Base-by-base conservation (phyloP, 1,284 basidiomycete genomes). In the Neolentinus lepideus region DNA sequence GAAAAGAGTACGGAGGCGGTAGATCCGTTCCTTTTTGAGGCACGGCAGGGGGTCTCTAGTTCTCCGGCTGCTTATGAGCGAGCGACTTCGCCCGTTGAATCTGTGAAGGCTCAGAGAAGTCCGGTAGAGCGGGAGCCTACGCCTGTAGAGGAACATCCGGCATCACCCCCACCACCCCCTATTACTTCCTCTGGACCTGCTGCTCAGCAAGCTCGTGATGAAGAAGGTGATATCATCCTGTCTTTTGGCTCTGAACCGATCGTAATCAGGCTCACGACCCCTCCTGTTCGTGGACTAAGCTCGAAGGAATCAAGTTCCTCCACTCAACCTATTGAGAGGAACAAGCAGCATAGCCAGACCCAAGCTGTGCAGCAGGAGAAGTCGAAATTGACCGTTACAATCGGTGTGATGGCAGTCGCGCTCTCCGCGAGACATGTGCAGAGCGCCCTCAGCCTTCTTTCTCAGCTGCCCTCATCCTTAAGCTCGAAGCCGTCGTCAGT, bases 201-300 rank as follows among this genome's bases (percentile, higher is more conserved):
- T n/a, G 12, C n/a, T n/a, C 38, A 43, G 51, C 22, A 31, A 8
- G 8, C 33, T 16, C 14, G 33, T 3, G 51, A 29, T 9, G 16
- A 16, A 3, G 26, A 31, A 54, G 76, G 78, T 29, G 78, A 82
- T 48, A 67, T 69, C 2, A 61, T 90, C 22, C 54, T 87, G 24
- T 83, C 83, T 1, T 74, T 88, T 52, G 80, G 80, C 26, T 65
- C 75, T 33, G 77, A 81, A 22, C 79, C 88, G 14, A 73, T 88
- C 51, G 63, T 76, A 3, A 59, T 89, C 52, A 74, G 73, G 54
- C 63, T 88, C 16, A 71, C 71, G n/a, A 86, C 80, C 0, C 77
- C 79, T 51, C 62, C 62, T 10, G 56, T 61, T 22, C 25, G 38
- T 31, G 47, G 16, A 11, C 26, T 16, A n/a, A 43, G 38, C n/a